Percentiles rank a stretch among this genome's conserved stretches.
Conservation (phyloP, 2,329 filamentous ascomycete species). For the Orbilia oligospora region DNA sequence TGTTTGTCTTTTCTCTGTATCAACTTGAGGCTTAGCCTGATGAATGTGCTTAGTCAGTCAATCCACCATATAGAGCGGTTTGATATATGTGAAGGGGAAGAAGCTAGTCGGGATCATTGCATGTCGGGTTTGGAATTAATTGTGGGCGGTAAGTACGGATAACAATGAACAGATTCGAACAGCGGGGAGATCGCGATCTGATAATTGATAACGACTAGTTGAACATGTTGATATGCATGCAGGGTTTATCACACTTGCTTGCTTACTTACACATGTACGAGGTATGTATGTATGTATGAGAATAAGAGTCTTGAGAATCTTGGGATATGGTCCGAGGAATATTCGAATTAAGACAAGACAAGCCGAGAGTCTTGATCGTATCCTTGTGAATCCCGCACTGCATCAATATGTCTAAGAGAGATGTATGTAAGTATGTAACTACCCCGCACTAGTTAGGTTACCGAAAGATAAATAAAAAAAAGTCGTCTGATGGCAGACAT, state of each 20-base stretch:
- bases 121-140: not conserved
- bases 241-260: not conserved
- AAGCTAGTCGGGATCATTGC: not conserved
- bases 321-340: too few species aligned
- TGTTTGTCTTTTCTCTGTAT: not conserved
- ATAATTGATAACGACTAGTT: slow-evolving; percentile 17
- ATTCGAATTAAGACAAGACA: too few species aligned
- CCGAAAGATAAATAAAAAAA: not conserved
- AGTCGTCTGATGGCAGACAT: slow-evolving; percentile 25
- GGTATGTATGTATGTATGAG: too few species aligned
- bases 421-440: too few species aligned
- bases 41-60: slow-evolving; percentile 1
- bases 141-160: not conserved
- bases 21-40: too few species aligned
- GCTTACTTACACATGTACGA: too few species aligned
- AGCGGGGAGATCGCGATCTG: slow-evolving; percentile 48
- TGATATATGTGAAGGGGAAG: not conserved
- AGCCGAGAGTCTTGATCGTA: not conserved
- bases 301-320: too few species aligned
- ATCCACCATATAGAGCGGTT: not conserved
- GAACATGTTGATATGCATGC: too few species aligned
- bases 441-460: slow-evolving; percentile 11
- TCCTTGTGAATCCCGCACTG: slow-evolving; percentile 1
- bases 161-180: not conserved
- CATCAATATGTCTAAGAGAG: too few species aligned